These are phyloP conservation scores for Scheffersomyces quercinus DNA, from an alignment of 1,139 yeast genomes.

Conservation along the genomic window DNA sequence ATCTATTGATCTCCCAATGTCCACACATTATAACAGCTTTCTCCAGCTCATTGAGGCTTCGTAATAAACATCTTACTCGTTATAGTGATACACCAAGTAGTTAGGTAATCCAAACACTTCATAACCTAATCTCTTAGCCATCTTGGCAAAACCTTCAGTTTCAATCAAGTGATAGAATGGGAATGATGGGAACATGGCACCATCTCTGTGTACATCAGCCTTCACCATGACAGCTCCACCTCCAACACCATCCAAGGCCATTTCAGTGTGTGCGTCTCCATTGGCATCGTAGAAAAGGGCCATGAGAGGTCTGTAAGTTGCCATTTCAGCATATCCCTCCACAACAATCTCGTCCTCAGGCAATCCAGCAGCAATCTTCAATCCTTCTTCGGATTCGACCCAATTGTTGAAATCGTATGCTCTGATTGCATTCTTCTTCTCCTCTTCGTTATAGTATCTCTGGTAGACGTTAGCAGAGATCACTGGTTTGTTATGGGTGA, in stretches of 20 bases:
- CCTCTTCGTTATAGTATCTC: slow-evolving; percentile 62
- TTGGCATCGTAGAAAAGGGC: slow-evolving; percentile 75
- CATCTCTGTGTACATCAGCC: slow-evolving; percentile 97
- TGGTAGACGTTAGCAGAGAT: slow-evolving; percentile 93
- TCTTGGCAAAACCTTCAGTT: slow-evolving; percentile 97
- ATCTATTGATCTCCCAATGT: too few species aligned
- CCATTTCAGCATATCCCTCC: slow-evolving; percentile 89
- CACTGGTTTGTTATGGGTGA: slow-evolving; percentile 83
- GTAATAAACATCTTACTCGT: slow-evolving; percentile 43
- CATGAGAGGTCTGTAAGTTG: slow-evolving; percentile 95
- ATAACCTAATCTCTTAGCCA: slow-evolving; percentile 94
- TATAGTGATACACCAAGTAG: slow-evolving; percentile 84
- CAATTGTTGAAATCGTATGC: slow-evolving; percentile 96
- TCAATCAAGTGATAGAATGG: slow-evolving; percentile 96
- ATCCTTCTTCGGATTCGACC: slow-evolving; percentile 89
- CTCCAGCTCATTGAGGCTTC: too few species aligned
- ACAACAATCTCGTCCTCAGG: slow-evolving; percentile 87
- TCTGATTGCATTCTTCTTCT: slow-evolving; percentile 60
- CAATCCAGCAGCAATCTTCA: slow-evolving; percentile 68
- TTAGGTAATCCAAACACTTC: slow-evolving; percentile 91
- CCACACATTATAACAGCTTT: too few species aligned
- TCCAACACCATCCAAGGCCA: slow-evolving; percentile 95
- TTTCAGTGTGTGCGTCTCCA: slow-evolving; percentile 61
- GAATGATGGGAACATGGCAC: slow-evolving; percentile 98
- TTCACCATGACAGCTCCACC: slow-evolving; percentile 94